Evolutionary conservation across 2,329 filamentous ascomycete species (phyloP), one percentile per base, ranked within the genome.

Genomic region (Lomentospora prolificans): DNA sequence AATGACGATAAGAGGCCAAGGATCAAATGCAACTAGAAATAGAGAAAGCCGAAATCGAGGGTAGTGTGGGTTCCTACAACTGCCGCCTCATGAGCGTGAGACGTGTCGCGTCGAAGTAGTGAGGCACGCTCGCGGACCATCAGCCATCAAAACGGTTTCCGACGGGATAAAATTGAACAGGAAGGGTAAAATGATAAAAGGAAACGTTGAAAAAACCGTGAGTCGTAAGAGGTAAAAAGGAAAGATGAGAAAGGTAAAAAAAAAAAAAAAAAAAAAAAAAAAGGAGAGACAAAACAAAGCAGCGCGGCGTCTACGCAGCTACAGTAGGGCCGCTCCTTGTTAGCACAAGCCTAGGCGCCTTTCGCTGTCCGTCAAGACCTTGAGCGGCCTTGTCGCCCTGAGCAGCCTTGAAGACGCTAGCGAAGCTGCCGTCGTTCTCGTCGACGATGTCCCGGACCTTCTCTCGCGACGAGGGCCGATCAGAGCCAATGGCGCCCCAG

Each of bases 331-430:
- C 53, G 17, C 39, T 33, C 53, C 85, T 91, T 62, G 88, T 91
- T 62, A 96, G 80, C 62, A 96, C 87, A 66, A 96, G 82, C 78
- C 90, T 86, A 55, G 90, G 87, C 63, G 87, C 87, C 76, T 86
- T 91, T 72, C 90, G 89, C 71, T 89, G 84, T 58, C 79, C 77
- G 60, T 81, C 78, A 53, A 72, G 70, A 44, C 73, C 74, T 63
- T 83, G 77, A 60, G 80, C 71, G 36, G 64, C 70, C 68, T 84
- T 79, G 72, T 75, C 69, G 51, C 75, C 69, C 67, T 76, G 70
- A 63, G 73, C 68, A 58, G 82, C 79, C 75, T 85, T 85, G 66
- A 85, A 84, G 25, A 85, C 77, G 56, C 80, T 80, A 58, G 82
- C 82, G 65, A 85, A 86, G 66, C 84, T 89, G 59, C 82, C 69